Conservation (phyloP, 257 asterid genomes). For the Primulina eburnea region DNA sequence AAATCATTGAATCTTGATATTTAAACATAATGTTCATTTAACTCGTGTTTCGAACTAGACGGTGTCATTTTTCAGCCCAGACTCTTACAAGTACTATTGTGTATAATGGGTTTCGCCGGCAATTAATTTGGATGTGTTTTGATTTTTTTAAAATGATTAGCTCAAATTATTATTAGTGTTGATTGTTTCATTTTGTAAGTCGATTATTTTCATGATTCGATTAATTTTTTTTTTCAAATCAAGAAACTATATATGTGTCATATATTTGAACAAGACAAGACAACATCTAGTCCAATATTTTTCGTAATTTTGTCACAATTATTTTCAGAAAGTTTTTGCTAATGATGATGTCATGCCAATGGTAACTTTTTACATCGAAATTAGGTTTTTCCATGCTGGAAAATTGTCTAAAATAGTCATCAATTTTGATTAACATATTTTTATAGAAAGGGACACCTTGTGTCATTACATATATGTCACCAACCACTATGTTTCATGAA, state of each 20-base stretch:
- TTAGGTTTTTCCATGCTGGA: conserved; percentile 45
- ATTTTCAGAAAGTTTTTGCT: neutral
- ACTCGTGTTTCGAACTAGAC: neutral
- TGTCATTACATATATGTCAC: conserved; percentile 34
- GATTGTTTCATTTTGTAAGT: no score
- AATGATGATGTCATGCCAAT: conserved; percentile 34
- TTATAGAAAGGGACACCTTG: conserved; percentile 33
- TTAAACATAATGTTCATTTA: no score
- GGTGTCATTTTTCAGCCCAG: neutral
- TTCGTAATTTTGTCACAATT: neutral
- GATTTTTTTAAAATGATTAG: no score
- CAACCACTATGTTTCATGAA: conserved; percentile 39
- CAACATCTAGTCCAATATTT: neutral
- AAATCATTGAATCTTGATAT: no score
- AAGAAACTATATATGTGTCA: neutral
- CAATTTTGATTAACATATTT: conserved; percentile 19
- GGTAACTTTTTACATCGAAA: conserved; percentile 29
- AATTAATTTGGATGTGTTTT: no score
- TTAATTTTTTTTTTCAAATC: neutral
- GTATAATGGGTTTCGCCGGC: no score
- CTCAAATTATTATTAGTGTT: no score
- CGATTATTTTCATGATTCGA: no score
- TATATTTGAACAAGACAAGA: neutral
- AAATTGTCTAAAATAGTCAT: conserved; percentile 27
- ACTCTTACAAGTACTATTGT: no score